Conservation (phyloP, 129 eudicot genomes). For the Gnaphalium uliginosum region DNA sequence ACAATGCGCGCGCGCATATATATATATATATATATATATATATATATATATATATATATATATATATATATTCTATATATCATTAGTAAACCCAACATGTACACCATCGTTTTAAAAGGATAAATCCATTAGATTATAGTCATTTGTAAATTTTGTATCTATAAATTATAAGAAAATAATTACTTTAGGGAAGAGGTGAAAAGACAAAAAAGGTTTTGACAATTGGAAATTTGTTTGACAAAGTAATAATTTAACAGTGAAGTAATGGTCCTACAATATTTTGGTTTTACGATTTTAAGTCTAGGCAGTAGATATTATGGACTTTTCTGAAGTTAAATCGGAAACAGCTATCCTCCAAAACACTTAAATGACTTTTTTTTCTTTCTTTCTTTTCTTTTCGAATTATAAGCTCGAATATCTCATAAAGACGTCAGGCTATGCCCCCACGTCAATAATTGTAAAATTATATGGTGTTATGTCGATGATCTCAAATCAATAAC, state of each 20-base stretch:
- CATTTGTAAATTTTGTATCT: not conserved
- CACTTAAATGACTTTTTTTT: not conserved
- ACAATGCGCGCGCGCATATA: too few relatives aligned
- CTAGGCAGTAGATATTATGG: conserved; percentile 18
- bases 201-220: conserved; percentile 19
- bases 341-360: conserved; percentile 30
- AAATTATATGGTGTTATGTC: conserved; percentile 20
- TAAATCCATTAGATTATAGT: too few relatives aligned
- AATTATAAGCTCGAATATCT: not conserved
- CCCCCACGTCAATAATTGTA: conserved; percentile 19
- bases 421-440: not conserved
- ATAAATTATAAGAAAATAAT: not conserved
- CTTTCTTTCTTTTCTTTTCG: not conserved
- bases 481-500: not conserved
- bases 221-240: conserved; percentile 18
- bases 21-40: too few relatives aligned
- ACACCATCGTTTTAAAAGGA: too few relatives aligned
- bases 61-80: too few relatives aligned
- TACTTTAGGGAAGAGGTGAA: not conserved
- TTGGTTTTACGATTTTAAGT: conserved; percentile 23
- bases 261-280: conserved; percentile 27
- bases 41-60: too few relatives aligned
- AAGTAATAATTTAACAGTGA: conserved; percentile 5
- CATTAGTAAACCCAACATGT: too few relatives aligned
- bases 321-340: conserved; percentile 16